Evolutionary conservation across 768 basidiomycete genomes (phyloP).

Genomic region (Collybia sordida): DNA sequence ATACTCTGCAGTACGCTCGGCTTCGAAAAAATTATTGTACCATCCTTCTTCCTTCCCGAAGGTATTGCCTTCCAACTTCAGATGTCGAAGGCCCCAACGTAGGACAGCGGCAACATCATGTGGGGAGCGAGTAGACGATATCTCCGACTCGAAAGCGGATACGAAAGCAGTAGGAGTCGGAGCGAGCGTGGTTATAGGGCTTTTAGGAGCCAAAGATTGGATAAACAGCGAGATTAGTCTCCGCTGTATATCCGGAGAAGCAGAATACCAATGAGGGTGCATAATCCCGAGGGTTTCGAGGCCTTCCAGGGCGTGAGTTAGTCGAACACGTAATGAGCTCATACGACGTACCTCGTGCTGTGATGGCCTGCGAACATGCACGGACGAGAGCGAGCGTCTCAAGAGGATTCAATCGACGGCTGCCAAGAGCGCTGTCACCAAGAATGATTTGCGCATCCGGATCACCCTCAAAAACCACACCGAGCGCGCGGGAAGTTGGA

Average conservation of each 20-base stretch:
- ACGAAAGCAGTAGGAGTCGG: slow-evolving; percentile 44
- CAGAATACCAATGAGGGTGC: slow-evolving; percentile 83
- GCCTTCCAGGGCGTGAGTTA: slow-evolving; percentile 40
- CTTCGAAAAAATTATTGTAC: slow-evolving; percentile 64
- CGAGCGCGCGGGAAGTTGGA: slow-evolving; percentile 44
- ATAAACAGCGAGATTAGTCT: slow-evolving; percentile 72
- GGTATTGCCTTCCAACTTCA: slow-evolving; percentile 54
- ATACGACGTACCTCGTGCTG: slow-evolving; percentile 53
- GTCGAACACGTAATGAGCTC: slow-evolving; percentile 7
- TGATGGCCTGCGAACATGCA: slow-evolving; percentile 67
- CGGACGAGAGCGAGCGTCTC: slow-evolving; percentile 67
- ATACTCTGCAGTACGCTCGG: slow-evolving; percentile 60
- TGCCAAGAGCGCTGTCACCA: slow-evolving; percentile 54
- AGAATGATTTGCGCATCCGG: slow-evolving; percentile 45
- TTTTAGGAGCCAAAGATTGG: slow-evolving; percentile 54
- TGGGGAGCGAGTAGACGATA: slow-evolving; percentile 62
- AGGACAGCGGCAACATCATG: slow-evolving; percentile 81
- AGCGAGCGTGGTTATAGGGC: slow-evolving; percentile 47
- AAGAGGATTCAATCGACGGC: slow-evolving; percentile 55
- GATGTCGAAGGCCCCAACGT: slow-evolving; percentile 79
- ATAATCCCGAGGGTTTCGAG: slow-evolving; percentile 80
- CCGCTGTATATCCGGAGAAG: slow-evolving; percentile 68
- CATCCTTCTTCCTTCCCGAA: slow-evolving; percentile 68
- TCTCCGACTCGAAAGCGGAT: slow-evolving; percentile 62
- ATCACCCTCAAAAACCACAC: slow-evolving; percentile 61